Evolutionary conservation across 306 rosid species (phyloP), one percentile per base, ranked within the genome.

Genomic region (Sicyos baderoa): DNA sequence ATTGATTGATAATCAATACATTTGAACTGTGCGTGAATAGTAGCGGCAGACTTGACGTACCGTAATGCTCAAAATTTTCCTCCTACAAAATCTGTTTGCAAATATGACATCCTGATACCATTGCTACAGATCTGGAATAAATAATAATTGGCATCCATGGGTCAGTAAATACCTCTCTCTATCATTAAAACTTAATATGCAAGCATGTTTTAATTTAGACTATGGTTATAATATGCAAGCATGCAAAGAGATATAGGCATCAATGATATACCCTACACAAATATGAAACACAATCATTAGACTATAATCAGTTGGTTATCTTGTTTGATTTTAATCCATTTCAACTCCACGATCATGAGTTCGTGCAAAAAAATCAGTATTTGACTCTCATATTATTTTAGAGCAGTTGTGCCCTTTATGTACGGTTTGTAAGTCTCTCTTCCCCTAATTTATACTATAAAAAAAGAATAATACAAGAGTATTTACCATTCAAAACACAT

Each of bases 251-350:
- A 42, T 19, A 37, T 17, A 63, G 37, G 17, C 25, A 62, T 9
- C 66, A 14, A 59, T 59, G 65, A 58, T 58, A 58, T 61, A 61
- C 50, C 69, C 44, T 63, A 40, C 52, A 18, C 1, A 63, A 19
- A 40, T 40, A 7, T 42, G 32, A 42, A 42, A 63, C 69, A 63
- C 13, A 63, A 63, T 63, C 69, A 63, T 63, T 12, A n/a, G n/a
- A n/a, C n/a, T n/a, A n/a, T n/a, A n/a, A n/a, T n/a, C n/a, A n/a
- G n/a, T n/a, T n/a, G n/a, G n/a, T n/a, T n/a, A n/a, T n/a, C n/a
- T n/a, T n/a, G n/a, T n/a, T n/a, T n/a, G n/a, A n/a, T n/a, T n/a
- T n/a, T n/a, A n/a, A n/a, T n/a, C n/a, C n/a, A n/a, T n/a, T n/a
- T n/a, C n/a, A n/a, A n/a, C n/a, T n/a, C n/a, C n/a, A n/a, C n/a